A percentile compares a stretch with the other conserved stretches of the same genome.
Evolutionary conservation across 306 rosid genomes (phyloP).

Genomic region (Gastrolobium villosum): DNA sequence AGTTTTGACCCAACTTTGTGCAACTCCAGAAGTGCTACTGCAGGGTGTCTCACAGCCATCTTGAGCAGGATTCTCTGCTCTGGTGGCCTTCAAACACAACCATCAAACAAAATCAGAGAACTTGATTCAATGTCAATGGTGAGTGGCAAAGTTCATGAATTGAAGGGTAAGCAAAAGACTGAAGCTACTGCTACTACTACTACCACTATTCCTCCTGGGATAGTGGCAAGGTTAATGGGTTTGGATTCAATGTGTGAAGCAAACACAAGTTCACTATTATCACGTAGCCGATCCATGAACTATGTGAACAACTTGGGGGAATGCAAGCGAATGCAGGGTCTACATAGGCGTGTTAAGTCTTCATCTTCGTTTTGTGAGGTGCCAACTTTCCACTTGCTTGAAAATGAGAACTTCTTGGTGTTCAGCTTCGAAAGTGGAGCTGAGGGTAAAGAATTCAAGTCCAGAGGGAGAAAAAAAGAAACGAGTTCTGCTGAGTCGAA

Average conservation of each 20-base stretch:
- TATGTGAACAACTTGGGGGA: conserved; percentile 55
- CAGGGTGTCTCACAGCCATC: conserved; percentile 73
- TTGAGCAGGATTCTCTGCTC: conserved; percentile 79
- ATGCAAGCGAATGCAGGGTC: conserved; percentile 47
- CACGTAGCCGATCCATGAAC: conserved; percentile 68
- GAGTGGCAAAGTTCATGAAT: conserved; percentile 46
- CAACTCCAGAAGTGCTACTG: conserved; percentile 60
- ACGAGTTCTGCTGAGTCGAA: conserved; percentile 50
- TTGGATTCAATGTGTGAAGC: conserved; percentile 61
- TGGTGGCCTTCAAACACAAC: conserved; percentile 77
- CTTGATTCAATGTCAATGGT: conserved; percentile 36
- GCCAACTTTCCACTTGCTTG: conserved; percentile 65
- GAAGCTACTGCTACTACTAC: conserved; percentile 22
- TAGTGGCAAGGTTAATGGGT: conserved; percentile 89
- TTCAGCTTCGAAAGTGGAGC: conserved; percentile 70
- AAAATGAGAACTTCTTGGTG: conserved; percentile 72
- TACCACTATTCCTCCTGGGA: conserved; percentile 49
- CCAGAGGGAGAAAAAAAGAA: conserved; percentile 49
- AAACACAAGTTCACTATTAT: conserved; percentile 44
- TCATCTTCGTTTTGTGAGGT: conserved; percentile 59
- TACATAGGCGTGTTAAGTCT: conserved; percentile 57
- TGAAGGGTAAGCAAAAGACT: conserved; percentile 43
- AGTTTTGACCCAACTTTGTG: conserved; percentile 56
- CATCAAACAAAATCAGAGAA: conserved; percentile 69
- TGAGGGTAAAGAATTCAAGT: conserved; percentile 45